phyloP scores from a whole-genome alignment of 768 basidiomycete genomes.

The Phylloporus sp. region DNA sequence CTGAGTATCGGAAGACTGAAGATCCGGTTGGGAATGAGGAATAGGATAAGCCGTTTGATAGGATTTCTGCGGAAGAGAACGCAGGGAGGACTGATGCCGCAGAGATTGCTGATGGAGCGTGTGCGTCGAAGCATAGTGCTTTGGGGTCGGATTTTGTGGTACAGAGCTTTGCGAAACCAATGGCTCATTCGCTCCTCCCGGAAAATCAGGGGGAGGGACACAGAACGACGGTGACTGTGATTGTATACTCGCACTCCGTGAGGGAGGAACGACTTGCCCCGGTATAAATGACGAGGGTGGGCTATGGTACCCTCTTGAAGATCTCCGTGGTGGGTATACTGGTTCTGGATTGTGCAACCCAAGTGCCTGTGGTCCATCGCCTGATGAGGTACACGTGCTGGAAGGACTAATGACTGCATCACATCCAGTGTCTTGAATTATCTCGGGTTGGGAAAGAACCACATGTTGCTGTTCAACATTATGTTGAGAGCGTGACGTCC shows the following conservation, averaged over 20 bases:
- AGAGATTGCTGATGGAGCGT: constrained; percentile 27
- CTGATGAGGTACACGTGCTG: constrained; percentile 4
- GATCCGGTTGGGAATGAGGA: constrained; percentile 17
- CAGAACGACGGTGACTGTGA: constrained; percentile 22
- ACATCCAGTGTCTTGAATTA: constrained; percentile 1
- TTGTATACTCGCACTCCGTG: constrained; percentile 36
- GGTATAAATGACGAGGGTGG: constrained; percentile 36
- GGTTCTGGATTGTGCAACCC: constrained; percentile 16
- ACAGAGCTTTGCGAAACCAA: constrained; percentile 5
- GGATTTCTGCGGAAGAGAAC: constrained; percentile 10
- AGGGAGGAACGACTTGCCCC: constrained; percentile 35
- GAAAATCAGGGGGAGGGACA: constrained; percentile 18
- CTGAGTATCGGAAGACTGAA: constrained; percentile 11
- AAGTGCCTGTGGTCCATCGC: constrained; percentile 15
- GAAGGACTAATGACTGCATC: constrained; percentile 3
- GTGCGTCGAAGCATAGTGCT: constrained; percentile 24
- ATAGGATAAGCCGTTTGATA: constrained; percentile 7
- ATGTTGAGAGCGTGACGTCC: constrained; percentile 4
- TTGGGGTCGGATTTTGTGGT: constrained; percentile 10
- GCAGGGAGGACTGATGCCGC: constrained; percentile 18
- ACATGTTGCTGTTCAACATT: constrained; percentile 2
- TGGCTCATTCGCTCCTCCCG: constrained; percentile 17
- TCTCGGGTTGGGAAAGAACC: not conserved
- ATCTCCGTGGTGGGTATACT: constrained; percentile 22
- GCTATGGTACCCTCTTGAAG: constrained; percentile 17